Percentiles rank a stretch among this genome's conserved stretches.
phyloP scores from a whole-genome alignment of 306 rosid genomes.

The Carpinus fangiana region DNA sequence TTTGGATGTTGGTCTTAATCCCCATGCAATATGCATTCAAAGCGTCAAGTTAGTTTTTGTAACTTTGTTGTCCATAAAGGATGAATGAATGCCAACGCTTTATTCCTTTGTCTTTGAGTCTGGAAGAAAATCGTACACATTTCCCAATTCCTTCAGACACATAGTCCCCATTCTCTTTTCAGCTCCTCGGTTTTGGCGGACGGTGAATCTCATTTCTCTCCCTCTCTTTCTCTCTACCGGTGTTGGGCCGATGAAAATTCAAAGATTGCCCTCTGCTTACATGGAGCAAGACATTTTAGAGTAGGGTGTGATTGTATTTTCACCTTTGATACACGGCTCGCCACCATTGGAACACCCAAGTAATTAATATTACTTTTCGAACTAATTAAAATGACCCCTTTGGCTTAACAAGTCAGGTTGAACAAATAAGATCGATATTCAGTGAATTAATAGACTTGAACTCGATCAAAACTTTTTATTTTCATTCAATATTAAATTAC shows the following conservation, averaged over 20 bases:
- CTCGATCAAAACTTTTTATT: too few species aligned
- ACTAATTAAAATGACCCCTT: too few species aligned
- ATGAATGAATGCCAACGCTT: slow-evolving; percentile 43
- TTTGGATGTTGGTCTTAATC: slow-evolving; percentile 42
- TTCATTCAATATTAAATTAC: too few species aligned
- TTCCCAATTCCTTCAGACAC: slow-evolving; percentile 62
- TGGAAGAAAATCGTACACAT: slow-evolving; percentile 72
- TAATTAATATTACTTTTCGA: too few species aligned
- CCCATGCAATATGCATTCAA: slow-evolving; percentile 56
- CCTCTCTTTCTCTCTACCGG: neutral
- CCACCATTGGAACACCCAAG: too few species aligned
- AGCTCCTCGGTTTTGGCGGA: slow-evolving; percentile 57
- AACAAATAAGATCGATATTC: too few species aligned
- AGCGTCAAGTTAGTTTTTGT: slow-evolving; percentile 37
- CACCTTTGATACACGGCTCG: too few species aligned
- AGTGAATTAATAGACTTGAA: too few species aligned
- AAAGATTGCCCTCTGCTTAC: neutral
- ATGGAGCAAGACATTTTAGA: neutral
- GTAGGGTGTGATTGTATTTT: neutral
- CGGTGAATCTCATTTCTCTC: slow-evolving; percentile 28
- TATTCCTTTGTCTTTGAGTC: slow-evolving; percentile 69
- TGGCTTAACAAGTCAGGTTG: too few species aligned
- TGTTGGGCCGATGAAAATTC: neutral
- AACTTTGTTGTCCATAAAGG: slow-evolving; percentile 21
- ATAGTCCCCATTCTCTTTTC: slow-evolving; percentile 69